Percentiles rank a stretch among this genome's conserved stretches.
Evolutionary conservation across 768 basidiomycete genomes (phyloP).

Genomic region (Boletus rufocinnamomeus): DNA sequence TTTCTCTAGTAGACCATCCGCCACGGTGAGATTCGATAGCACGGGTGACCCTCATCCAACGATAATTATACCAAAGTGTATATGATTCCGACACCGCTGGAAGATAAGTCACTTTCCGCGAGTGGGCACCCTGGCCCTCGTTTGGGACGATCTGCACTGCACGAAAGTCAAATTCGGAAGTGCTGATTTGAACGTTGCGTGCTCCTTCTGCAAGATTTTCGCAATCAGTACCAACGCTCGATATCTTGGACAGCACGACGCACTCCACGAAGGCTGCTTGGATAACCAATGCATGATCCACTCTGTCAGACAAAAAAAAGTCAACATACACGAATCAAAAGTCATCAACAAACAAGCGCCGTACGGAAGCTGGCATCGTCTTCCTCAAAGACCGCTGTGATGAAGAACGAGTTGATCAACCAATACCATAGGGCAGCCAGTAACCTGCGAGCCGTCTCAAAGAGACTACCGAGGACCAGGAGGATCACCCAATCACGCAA

Average conservation of each 20-base stretch:
- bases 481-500: slow-evolving; percentile 66
- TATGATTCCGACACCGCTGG: slow-evolving; percentile 37
- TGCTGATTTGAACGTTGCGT: slow-evolving; percentile 55
- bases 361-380: slow-evolving; percentile 58
- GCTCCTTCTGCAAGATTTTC: slow-evolving; percentile 33
- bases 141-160: slow-evolving; percentile 24
- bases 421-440: slow-evolving; percentile 44
- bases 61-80: slow-evolving; percentile 36
- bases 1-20: slow-evolving; percentile 25
- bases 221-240: neutral
- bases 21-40: slow-evolving; percentile 20
- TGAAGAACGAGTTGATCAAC: slow-evolving; percentile 53
- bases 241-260: slow-evolving; percentile 21
- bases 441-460: slow-evolving; percentile 60
- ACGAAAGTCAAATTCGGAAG: slow-evolving; percentile 37
- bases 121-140: slow-evolving; percentile 25
- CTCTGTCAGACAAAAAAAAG: slow-evolving; percentile 37
- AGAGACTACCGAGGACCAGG: slow-evolving; percentile 57
- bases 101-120: slow-evolving; percentile 38
- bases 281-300: slow-evolving; percentile 77
- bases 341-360: slow-evolving; percentile 20
- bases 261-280: slow-evolving; percentile 59
- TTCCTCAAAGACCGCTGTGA: slow-evolving; percentile 63
- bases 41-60: slow-evolving; percentile 33
- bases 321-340: neutral